Percentiles rank a stretch among this genome's conserved stretches.
Evolutionary conservation across 108 stramenopile species (phyloP).

Genomic region (Fistulifera solaris): DNA sequence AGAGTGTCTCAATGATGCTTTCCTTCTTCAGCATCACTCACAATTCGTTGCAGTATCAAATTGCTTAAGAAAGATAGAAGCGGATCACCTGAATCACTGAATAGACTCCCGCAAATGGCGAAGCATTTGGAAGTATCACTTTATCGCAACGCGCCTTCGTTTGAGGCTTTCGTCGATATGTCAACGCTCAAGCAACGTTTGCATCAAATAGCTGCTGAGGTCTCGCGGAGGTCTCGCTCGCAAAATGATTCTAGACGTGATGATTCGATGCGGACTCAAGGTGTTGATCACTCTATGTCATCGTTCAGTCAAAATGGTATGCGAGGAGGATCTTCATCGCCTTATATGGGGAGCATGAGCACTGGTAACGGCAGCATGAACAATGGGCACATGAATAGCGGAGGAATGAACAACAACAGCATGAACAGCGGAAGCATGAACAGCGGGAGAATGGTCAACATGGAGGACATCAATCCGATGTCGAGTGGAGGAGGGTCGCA

Average conservation of each 20-base stretch:
- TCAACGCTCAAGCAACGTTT: constrained; percentile 80
- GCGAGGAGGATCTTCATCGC: neutral
- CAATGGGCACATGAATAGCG: constrained; percentile 1
- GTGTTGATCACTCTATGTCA: neutral
- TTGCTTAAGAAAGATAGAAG: constrained; percentile 87
- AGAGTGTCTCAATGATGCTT: neutral
- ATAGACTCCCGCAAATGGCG: constrained; percentile 92
- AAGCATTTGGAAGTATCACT: constrained; percentile 91
- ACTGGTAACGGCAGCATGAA: neutral
- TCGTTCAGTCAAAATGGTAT: neutral
- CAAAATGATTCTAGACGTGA: constrained; percentile 12
- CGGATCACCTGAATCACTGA: constrained; percentile 82
- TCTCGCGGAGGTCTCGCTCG: constrained; percentile 55
- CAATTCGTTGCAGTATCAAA: constrained; percentile 54
- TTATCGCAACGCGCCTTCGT: constrained; percentile 80
- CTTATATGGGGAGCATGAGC: neutral
- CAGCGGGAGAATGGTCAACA: constrained; percentile 7
- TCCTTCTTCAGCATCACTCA: neutral
- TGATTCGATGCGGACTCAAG: neutral
- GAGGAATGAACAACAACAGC: neutral
- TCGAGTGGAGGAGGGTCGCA: neutral
- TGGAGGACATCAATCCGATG: constrained; percentile 24
- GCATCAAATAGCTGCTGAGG: constrained; percentile 81
- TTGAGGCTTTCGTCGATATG: constrained; percentile 84
- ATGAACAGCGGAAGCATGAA: neutral